A percentile compares a stretch with the other conserved stretches of the same genome.
Evolutionary conservation across 345 rosid genomes (phyloP).

Genomic region (Gossypium arboreum): DNA sequence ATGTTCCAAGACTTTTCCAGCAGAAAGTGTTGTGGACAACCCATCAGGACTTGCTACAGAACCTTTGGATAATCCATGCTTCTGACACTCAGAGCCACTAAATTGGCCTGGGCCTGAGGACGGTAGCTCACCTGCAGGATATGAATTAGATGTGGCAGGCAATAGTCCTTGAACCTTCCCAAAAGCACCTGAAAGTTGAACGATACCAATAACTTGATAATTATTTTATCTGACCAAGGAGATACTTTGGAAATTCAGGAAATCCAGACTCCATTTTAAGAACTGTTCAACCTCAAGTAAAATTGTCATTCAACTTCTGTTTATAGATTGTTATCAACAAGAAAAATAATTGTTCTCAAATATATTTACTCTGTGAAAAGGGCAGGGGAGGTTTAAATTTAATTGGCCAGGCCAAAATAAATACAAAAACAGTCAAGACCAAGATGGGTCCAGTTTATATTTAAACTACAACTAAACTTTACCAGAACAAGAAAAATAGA

Average conservation of each 20-base stretch:
- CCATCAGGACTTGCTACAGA: conserved; percentile 27
- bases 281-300: neutral
- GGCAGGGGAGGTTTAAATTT: neutral
- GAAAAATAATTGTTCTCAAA: neutral
- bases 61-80: conserved; percentile 20
- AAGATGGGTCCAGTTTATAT: neutral
- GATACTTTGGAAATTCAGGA: neutral
- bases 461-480: conserved; percentile 6
- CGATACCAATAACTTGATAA: neutral
- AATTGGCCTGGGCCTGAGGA: conserved; percentile 29
- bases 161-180: conserved; percentile 53
- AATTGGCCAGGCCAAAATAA: neutral
- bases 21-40: conserved; percentile 24
- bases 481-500: neutral
- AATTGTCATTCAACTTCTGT: neutral
- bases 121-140: conserved; percentile 35
- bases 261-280: neutral
- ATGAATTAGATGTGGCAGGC: conserved; percentile 34
- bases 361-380: neutral
- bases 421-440: conserved; percentile 1
- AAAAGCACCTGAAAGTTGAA: conserved; percentile 41
- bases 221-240: neutral
- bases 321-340: neutral
- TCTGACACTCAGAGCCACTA: conserved; percentile 24
- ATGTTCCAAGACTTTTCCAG: conserved; percentile 44